phyloP scores from a whole-genome alignment of 2,329 filamentous ascomycete species.

The Harringtonia aguacate region DNA sequence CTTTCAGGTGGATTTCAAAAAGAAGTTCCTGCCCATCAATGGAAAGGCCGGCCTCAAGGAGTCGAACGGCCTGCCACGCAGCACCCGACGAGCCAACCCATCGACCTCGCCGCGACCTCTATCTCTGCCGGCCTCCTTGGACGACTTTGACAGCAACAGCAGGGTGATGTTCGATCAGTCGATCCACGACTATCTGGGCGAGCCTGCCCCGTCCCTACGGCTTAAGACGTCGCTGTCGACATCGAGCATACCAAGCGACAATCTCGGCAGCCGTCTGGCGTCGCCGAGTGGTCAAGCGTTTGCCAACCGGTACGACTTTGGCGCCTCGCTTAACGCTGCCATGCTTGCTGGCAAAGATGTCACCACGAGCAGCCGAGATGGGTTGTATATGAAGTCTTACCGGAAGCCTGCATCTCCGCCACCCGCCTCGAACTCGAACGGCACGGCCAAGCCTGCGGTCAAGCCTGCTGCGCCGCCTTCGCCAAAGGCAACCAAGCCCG shows the following conservation, averaged over 20 bases:
- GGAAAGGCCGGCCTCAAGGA: constrained; percentile 34
- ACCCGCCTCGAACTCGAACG: no score
- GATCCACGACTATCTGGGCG: constrained; percentile 52
- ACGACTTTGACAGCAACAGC: constrained; percentile 60
- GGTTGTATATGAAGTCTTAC: constrained; percentile 44
- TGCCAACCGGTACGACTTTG: constrained; percentile 91
- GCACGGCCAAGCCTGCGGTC: constrained; percentile 1
- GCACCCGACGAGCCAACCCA: constrained; percentile 42
- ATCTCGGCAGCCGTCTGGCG: constrained; percentile 38
- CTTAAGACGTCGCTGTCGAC: constrained; percentile 60
- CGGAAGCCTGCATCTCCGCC: constrained; percentile 18
- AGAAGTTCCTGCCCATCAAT: constrained; percentile 57
- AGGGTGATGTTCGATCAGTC: constrained; percentile 49
- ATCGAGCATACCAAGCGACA: constrained; percentile 52
- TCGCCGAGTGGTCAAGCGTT: constrained; percentile 63
- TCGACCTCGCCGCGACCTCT: constrained; percentile 34
- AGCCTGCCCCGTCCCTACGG: constrained; percentile 50
- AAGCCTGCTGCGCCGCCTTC: background rate
- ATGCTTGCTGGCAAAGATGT: constrained; percentile 63
- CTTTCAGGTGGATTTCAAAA: constrained; percentile 88
- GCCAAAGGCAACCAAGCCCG: constrained; percentile 2
- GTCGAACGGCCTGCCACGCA: constrained; percentile 49
- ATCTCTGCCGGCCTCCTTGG: constrained; percentile 48
- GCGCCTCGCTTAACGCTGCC: constrained; percentile 77
- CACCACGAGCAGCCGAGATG: constrained; percentile 39